Base-by-base conservation (phyloP, 2,329 filamentous ascomycete genomes). In the Laburnicola sp. region DNA sequence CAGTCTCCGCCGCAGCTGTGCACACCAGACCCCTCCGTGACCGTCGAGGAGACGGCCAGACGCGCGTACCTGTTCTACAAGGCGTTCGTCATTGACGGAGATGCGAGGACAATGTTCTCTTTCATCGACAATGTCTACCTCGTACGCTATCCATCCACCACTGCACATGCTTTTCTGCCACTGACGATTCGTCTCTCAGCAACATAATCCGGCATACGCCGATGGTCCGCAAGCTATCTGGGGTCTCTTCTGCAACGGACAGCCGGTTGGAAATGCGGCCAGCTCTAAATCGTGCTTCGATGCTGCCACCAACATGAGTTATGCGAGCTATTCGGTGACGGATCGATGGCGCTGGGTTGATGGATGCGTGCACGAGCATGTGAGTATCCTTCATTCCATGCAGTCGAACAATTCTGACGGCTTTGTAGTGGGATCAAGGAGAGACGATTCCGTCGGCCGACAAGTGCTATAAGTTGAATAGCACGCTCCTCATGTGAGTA, bases 361-460 rank as follows among this genome's bases (percentile, higher is more conserved):
- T 37, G 48, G 48, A n/a, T 50, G 48, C 31, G 48, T 50, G 8
- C 48, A 50, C 11, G 48, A 50, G 36, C 48, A 50, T 36, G 48
- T 50, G 25, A 46, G 48, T 50, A 8, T 27, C n/a, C 3, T 11
- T 28, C 7, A 22, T 5, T 3, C 34, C 9, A 7, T 27, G 2
- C 2, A 22, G 8, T 2, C 4, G 11, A 11, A 21, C 23, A n/a
- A 30, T 27, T 21, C 48, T 50, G n/a, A 50, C 28, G 22, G 26
- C 26, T 21, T 11, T 26, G 2, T 27, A 68, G 64, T 68, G 65
- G 65, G 65, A 68, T 36, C 57, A 62, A 43, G 57, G 57, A 10
- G 65, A 67, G 55, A 49, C 28, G 4, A 63, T 60, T 28, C 63
- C 62, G 10, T 62, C 62, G 10, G 38, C 43, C 22, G 57, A 57